A percentile compares a stretch with the other conserved stretches of the same genome.
Conservation (phyloP, 441 rosid genomes). For the Aleurites moluccanus region DNA sequence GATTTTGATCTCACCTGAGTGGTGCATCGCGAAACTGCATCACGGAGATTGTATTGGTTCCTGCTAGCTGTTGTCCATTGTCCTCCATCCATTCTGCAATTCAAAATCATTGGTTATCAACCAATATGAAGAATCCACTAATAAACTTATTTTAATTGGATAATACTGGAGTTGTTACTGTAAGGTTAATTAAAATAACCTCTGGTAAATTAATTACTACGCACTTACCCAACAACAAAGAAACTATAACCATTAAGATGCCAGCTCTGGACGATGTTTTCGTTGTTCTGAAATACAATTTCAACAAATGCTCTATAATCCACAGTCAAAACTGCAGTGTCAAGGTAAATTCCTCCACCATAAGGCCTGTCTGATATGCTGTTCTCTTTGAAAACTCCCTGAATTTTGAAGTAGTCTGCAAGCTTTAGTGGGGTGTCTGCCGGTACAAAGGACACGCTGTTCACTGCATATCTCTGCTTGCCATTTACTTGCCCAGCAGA, state of each 20-base stretch:
- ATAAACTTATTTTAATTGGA: too few species aligned
- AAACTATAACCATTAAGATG: constrained; percentile 88
- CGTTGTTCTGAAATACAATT: constrained; percentile 73
- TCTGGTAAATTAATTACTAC: background rate
- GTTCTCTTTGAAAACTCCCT: constrained; percentile 65
- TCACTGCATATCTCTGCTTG: constrained; percentile 87
- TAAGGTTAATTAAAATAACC: background rate
- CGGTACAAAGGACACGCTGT: constrained; percentile 70
- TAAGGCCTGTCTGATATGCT: constrained; percentile 65
- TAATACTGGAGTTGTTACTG: too few species aligned
- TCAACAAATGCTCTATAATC: constrained; percentile 73
- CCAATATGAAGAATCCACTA: background rate
- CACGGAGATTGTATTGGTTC: constrained; percentile 76
- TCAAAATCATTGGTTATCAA: background rate
- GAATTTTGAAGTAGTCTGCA: constrained; percentile 77
- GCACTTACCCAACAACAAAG: constrained; percentile 86
- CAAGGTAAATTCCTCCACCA: constrained; percentile 70
- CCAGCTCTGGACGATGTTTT: constrained; percentile 73
- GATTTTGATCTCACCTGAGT: constrained; percentile 54
- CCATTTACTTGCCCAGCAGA: constrained; percentile 76
- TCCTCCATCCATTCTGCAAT: constrained; percentile 92
- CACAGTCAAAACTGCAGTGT: constrained; percentile 73
- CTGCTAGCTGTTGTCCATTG: constrained; percentile 75
- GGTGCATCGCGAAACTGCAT: constrained; percentile 71
- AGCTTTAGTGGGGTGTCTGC: constrained; percentile 93